Evolutionary conservation across 345 rosid genomes (phyloP).

Genomic region (Leavenworthia alabamica): DNA sequence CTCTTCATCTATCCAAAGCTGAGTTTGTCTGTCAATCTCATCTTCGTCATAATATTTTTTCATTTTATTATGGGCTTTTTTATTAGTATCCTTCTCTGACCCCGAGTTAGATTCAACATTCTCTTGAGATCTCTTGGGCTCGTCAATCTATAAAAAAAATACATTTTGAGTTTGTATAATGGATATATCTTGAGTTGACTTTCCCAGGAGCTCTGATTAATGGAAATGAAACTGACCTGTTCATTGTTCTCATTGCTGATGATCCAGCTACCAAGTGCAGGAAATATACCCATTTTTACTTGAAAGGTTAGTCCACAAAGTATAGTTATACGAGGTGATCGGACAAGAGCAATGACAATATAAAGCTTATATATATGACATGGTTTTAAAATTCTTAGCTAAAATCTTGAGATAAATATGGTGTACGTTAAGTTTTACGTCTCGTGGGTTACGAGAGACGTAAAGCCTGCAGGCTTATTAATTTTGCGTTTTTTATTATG

Average conservation of each 20-base stretch:
- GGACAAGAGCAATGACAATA: background rate
- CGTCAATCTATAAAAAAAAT: constrained; percentile 35
- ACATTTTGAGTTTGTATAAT: background rate
- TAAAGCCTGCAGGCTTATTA: too few relatives aligned
- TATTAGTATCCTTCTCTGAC: background rate
- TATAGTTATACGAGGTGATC: background rate
- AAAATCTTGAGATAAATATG: background rate
- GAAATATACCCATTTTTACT: background rate
- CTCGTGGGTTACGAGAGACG: background rate
- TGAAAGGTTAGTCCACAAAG: background rate
- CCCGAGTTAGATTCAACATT: constrained; percentile 19
- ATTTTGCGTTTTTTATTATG: too few relatives aligned
- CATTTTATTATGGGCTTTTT: constrained; percentile 2
- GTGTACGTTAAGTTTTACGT: background rate
- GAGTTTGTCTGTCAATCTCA: background rate
- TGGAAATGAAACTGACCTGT: constrained; percentile 11
- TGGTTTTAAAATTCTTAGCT: too few relatives aligned
- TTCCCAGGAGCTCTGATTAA: background rate
- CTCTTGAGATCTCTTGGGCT: constrained; percentile 38
- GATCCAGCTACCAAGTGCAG: background rate
- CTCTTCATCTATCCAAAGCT: constrained; percentile 46
- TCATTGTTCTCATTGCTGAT: constrained; percentile 2
- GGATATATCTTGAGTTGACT: background rate
- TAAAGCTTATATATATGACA: too few relatives aligned
- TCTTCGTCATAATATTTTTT: background rate